Base-by-base conservation (phyloP, 176 grass and related monocot species). In the Oryza meridionalis region DNA sequence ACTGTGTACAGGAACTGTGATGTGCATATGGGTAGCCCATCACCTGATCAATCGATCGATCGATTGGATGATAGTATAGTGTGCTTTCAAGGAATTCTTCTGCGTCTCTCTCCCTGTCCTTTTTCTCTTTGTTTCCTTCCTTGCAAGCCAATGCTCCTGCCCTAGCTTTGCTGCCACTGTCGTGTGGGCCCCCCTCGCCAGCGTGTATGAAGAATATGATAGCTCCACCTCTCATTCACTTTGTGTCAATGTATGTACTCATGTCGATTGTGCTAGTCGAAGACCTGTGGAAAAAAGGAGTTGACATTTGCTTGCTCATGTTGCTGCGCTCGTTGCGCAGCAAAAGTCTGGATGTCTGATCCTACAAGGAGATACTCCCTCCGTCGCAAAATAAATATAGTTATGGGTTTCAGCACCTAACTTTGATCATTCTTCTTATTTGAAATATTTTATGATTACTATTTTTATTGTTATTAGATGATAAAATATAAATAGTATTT, bases 111-210 rank as follows among this genome's bases (percentile, higher is more conserved):
- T 22, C 19, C 19, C 3, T 22, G 55, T 26, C 22, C 1, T 17
- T 32, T 9, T 32, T 35, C 29, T 42, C 11, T 2, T 9, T 11
- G 17, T 72, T 69, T 50, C 79, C 66, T 87, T 46, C 7, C 85
- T 82, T 82, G 0, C 1, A 87, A 77, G 79, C 40, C 66, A 82
- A 77, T 83, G 66, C 53, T 77, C 58, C 17, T 58, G 0, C 53
- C n/a, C 53, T 29, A n/a, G 27, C 22, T 49, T n/a, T 58, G 80
- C 37, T 21, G 16, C 40, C 24, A 63, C 71, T 76, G 85, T 35
- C 29, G 63, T 0, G 53, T 65, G 86, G 79, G n/a, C 6, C 50
- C 78, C 25, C 0, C 7, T 31, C 29, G 29, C 49, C 4, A 16
- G 15, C 9, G 3, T 9, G 35, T 4, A 46, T 51, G 49, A 0